phyloP scores from a whole-genome alignment of 176 grass and related monocot genomes.

The Juncus effusus region DNA sequence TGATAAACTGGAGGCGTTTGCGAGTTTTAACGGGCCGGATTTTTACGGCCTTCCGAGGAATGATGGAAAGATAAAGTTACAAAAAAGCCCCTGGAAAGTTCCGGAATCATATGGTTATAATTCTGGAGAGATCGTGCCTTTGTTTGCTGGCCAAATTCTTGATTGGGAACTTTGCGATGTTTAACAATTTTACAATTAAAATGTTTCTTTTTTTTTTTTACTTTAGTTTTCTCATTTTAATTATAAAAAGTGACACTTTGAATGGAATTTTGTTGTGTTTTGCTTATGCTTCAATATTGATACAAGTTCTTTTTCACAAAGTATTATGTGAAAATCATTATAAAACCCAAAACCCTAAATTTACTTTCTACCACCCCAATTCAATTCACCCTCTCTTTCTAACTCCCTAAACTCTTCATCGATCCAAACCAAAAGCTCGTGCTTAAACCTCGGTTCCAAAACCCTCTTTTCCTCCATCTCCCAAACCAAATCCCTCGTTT shows the following conservation, averaged over 20 bases:
- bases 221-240: neutral
- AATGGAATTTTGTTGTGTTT: too few relatives aligned
- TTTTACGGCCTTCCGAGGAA: slow-evolving; percentile 95
- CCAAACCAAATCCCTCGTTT: slow-evolving; percentile 32
- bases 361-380: neutral
- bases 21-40: slow-evolving; percentile 93
- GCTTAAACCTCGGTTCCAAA: slow-evolving; percentile 23
- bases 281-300: too few relatives aligned
- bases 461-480: slow-evolving; percentile 49
- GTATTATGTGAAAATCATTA: too few relatives aligned
- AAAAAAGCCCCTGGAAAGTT: slow-evolving; percentile 73
- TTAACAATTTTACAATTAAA: neutral
- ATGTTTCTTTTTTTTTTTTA: neutral
- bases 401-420: slow-evolving; percentile 24
- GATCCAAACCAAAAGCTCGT: slow-evolving; percentile 33
- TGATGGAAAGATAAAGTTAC: slow-evolving; percentile 52
- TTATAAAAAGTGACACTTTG: slow-evolving; percentile 11
- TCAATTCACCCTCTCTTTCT: neutral
- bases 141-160: slow-evolving; percentile 63
- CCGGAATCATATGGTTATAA: slow-evolving; percentile 47
- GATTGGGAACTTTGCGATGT: slow-evolving; percentile 57
- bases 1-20: slow-evolving; percentile 83
- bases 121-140: slow-evolving; percentile 70
- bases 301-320: too few relatives aligned
- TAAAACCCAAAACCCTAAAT: too few relatives aligned